Evolutionary conservation across 139 green algal species (phyloP).

Genomic region (Diplosphaera chodatii): DNA sequence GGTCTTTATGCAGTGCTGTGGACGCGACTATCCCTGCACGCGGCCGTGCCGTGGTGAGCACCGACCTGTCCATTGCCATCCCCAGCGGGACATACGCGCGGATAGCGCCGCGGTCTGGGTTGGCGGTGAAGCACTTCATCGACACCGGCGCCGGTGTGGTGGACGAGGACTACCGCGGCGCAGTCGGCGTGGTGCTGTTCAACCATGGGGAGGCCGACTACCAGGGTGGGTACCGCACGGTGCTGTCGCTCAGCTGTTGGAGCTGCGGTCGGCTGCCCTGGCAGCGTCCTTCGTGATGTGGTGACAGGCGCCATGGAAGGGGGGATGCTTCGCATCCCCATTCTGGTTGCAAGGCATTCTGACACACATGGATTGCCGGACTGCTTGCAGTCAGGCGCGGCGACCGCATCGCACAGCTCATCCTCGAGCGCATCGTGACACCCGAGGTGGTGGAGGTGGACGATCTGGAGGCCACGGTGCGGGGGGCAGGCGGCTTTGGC

Average conservation of each 20-base stretch:
- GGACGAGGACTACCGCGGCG: slow-evolving; percentile 94
- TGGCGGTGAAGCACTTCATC: slow-evolving; percentile 95
- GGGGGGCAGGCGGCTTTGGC: slow-evolving; percentile 89
- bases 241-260: too few species aligned
- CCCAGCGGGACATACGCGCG: slow-evolving; percentile 90
- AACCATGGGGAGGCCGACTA: slow-evolving; percentile 91
- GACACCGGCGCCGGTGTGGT: slow-evolving; percentile 94
- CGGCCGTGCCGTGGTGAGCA: slow-evolving; percentile 81
- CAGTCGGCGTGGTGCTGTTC: slow-evolving; percentile 94
- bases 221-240: slow-evolving; percentile 41
- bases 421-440: slow-evolving; percentile 91
- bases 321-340: too few species aligned
- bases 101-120: slow-evolving; percentile 89
- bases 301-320: too few species aligned
- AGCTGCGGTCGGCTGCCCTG: too few species aligned
- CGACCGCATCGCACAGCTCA: slow-evolving; percentile 90
- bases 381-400: slow-evolving; percentile 67
- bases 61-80: slow-evolving; percentile 81
- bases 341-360: too few species aligned
- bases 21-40: slow-evolving; percentile 78
- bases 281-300: too few species aligned
- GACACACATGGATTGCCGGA: neutral
- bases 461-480: slow-evolving; percentile 80
- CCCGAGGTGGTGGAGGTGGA: slow-evolving; percentile 89
- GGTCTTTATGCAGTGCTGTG: slow-evolving; percentile 58